These are phyloP conservation scores for Botrytis squamosa DNA, from an alignment of 2,329 filamentous ascomycete genomes.

Conservation along the genomic window DNA sequence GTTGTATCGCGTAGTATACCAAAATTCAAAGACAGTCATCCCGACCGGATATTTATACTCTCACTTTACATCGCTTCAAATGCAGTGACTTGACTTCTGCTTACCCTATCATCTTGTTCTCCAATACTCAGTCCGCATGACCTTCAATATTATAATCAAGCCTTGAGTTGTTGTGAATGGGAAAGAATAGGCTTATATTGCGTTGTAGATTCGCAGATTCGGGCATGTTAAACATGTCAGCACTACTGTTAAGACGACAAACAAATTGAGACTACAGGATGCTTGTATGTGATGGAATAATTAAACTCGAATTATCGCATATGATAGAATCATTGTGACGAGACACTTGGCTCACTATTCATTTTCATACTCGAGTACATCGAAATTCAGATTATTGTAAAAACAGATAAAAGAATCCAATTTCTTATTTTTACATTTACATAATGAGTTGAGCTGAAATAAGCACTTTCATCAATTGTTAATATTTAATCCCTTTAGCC, in stretches of 20 bases:
- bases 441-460: neutral
- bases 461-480: neutral
- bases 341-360: neutral
- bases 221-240: neutral
- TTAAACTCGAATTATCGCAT: neutral
- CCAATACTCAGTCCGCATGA: rapidly evolving
- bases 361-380: neutral
- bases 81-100: neutral
- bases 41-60: neutral
- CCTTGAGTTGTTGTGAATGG: neutral
- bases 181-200: neutral
- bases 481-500: neutral
- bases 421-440: neutral
- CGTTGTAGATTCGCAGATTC: neutral
- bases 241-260: neutral
- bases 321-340: neutral
- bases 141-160: neutral
- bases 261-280: neutral
- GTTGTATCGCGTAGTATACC: neutral
- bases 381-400: neutral
- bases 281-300: neutral
- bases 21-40: neutral
- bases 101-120: neutral
- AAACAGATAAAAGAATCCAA: neutral
- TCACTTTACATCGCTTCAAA: neutral